Evolutionary conservation across 805 yeast species (phyloP).

Genomic region (Torulaspora microellipsoides): DNA sequence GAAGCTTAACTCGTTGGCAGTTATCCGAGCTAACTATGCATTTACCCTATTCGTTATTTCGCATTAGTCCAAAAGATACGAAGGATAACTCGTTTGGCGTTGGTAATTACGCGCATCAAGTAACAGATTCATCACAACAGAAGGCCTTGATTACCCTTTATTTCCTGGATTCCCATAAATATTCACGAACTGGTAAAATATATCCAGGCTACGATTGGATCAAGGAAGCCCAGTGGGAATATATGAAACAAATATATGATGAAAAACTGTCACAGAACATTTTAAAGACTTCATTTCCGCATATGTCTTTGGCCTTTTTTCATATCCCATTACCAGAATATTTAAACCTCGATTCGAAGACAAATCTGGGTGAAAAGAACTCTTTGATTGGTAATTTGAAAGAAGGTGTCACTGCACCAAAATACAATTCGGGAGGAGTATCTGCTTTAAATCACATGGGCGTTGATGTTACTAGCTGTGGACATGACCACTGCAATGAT

Average conservation of each 20-base stretch:
- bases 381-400: slow-evolving; percentile 55
- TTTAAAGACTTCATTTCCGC: slow-evolving; percentile 37
- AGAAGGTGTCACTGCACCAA: slow-evolving; percentile 80
- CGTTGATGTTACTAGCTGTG: slow-evolving; percentile 71
- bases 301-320: slow-evolving; percentile 81
- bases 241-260: slow-evolving; percentile 40
- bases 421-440: slow-evolving; percentile 62
- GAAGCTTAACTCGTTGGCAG: slow-evolving; percentile 55
- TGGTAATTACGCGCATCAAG: slow-evolving; percentile 69
- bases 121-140: slow-evolving; percentile 39
- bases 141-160: slow-evolving; percentile 56
- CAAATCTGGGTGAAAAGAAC: slow-evolving; percentile 25
- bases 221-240: slow-evolving; percentile 61
- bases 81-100: slow-evolving; percentile 55
- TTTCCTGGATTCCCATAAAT: slow-evolving; percentile 81
- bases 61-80: slow-evolving; percentile 54
- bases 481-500: slow-evolving; percentile 96
- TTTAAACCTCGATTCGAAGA: slow-evolving; percentile 40
- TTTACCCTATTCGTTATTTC: slow-evolving; percentile 66
- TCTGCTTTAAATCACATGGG: slow-evolving; percentile 57
- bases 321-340: slow-evolving; percentile 94
- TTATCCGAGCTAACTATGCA: slow-evolving; percentile 51
- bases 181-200: slow-evolving; percentile 60
- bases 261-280: slow-evolving; percentile 30
- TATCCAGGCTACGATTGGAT: slow-evolving; percentile 84